A percentile compares a stretch with the other conserved stretches of the same genome.
Conservation (phyloP, 2,329 filamentous ascomycete species). For the Penicillium paneum region DNA sequence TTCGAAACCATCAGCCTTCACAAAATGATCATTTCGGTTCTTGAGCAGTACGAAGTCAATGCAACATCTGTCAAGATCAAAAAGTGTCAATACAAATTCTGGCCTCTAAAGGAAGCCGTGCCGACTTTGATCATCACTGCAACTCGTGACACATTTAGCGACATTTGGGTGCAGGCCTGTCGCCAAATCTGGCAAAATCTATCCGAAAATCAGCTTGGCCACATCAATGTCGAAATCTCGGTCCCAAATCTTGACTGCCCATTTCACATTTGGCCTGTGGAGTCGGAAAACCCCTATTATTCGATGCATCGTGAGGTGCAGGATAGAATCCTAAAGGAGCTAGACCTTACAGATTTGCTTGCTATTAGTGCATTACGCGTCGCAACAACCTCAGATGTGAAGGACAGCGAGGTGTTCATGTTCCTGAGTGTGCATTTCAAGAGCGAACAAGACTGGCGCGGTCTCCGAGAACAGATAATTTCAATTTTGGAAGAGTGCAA, state of each 20-base stretch:
- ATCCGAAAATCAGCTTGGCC: neutral
- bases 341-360: neutral
- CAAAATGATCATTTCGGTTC: neutral
- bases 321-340: neutral
- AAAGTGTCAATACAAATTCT: too few relatives aligned
- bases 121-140: neutral
- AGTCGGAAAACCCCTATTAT: neutral
- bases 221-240: neutral
- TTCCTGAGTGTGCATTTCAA: too few relatives aligned
- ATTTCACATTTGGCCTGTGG: neutral
- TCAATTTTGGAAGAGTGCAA: too few relatives aligned
- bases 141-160: neutral
- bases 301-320: rapidly evolving
- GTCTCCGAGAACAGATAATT: too few relatives aligned
- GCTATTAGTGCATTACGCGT: rapidly evolving
- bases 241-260: neutral
- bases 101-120: neutral
- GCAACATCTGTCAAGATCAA: neutral
- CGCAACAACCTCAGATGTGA: too few relatives aligned
- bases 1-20: neutral
- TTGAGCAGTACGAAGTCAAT: neutral
- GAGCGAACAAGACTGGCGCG: too few relatives aligned
- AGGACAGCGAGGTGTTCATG: too few relatives aligned
- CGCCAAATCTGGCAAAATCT: neutral
- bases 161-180: neutral